A percentile compares a stretch with the other conserved stretches of the same genome.
Conservation (phyloP, 345 rosid species). For the Leavenworthia alabamica region DNA sequence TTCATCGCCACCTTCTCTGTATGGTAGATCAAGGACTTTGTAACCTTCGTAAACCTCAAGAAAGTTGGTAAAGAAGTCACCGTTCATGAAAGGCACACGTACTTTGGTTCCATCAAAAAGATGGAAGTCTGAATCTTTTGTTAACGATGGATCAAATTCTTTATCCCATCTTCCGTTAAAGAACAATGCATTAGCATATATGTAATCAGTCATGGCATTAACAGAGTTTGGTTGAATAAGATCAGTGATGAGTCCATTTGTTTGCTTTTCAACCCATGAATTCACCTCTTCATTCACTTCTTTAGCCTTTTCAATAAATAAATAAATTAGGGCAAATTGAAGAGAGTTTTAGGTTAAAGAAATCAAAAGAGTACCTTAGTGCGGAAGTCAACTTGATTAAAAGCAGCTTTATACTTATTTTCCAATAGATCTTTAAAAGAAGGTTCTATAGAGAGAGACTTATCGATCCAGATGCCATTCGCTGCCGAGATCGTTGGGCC, state of each 20-base stretch:
- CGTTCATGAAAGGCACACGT: constrained; percentile 19
- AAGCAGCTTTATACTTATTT: constrained; percentile 48
- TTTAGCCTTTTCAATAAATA: no score
- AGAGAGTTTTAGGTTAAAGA: not conserved
- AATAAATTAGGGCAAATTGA: no score
- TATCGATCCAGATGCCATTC: constrained; percentile 59
- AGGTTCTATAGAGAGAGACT: constrained; percentile 41
- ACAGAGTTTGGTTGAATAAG: not conserved
- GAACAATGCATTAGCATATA: constrained; percentile 20
- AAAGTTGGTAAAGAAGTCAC: not conserved
- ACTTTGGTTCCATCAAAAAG: constrained; percentile 17
- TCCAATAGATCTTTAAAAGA: constrained; percentile 51
- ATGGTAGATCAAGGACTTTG: not conserved
- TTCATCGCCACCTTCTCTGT: not conserved
- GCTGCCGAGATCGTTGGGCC: constrained; percentile 54
- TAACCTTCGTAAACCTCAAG: constrained; percentile 3
- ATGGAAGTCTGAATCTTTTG: constrained; percentile 11
- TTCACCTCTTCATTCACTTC: constrained; percentile 53
- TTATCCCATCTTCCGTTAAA: constrained; percentile 12
- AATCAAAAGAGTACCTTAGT: constrained; percentile 41
- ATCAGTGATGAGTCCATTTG: constrained; percentile 20
- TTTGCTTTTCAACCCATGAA: constrained; percentile 48
- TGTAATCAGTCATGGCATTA: not conserved
- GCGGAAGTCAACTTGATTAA: constrained; percentile 56
- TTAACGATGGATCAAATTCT: not conserved